These are phyloP conservation scores for Thraustochytrium sp. DNA, from an alignment of 352 stramenopile species.

Conservation along the genomic window DNA sequence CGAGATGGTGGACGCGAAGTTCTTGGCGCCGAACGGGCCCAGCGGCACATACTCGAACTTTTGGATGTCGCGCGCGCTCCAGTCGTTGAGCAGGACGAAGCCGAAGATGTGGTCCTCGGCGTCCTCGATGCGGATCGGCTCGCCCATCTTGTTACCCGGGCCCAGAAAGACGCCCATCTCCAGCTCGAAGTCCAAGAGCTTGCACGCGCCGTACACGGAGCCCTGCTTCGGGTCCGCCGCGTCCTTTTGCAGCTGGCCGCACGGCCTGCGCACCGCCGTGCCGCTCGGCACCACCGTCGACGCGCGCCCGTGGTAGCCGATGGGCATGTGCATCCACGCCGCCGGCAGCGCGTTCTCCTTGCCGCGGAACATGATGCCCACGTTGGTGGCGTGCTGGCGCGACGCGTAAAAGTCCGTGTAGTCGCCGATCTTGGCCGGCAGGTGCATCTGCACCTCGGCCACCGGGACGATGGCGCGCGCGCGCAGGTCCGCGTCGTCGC, in stretches of 20 bases:
- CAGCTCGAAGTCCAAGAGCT: constrained; percentile 91
- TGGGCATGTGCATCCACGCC: constrained; percentile 91
- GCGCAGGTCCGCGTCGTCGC: constrained; percentile 67
- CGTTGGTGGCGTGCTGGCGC: constrained; percentile 90
- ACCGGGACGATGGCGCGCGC: constrained; percentile 70
- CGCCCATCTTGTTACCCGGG: constrained; percentile 71
- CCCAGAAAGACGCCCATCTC: constrained; percentile 93
- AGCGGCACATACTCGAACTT: constrained; percentile 94
- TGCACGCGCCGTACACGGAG: constrained; percentile 75
- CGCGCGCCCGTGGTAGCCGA: constrained; percentile 92
- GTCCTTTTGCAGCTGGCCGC: constrained; percentile 85
- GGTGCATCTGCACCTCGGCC: constrained; percentile 71
- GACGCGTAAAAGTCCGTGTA: constrained; percentile 97
- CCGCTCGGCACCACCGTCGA: constrained; percentile 82
- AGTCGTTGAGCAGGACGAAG: constrained; percentile 95
- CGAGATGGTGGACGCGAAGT: constrained; percentile 92
- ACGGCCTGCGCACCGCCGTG: constrained; percentile 65
- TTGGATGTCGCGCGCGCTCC: constrained; percentile 74
- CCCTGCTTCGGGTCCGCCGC: constrained; percentile 79
- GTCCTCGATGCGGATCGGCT: constrained; percentile 76
- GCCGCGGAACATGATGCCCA: constrained; percentile 82
- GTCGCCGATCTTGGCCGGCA: constrained; percentile 87
- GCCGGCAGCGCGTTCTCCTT: constrained; percentile 92
- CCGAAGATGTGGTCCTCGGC: constrained; percentile 92
- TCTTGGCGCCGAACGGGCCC: constrained; percentile 91